Base-by-base conservation (phyloP, 1,284 basidiomycete species). In the Taiwanofungus camphoratus region DNA sequence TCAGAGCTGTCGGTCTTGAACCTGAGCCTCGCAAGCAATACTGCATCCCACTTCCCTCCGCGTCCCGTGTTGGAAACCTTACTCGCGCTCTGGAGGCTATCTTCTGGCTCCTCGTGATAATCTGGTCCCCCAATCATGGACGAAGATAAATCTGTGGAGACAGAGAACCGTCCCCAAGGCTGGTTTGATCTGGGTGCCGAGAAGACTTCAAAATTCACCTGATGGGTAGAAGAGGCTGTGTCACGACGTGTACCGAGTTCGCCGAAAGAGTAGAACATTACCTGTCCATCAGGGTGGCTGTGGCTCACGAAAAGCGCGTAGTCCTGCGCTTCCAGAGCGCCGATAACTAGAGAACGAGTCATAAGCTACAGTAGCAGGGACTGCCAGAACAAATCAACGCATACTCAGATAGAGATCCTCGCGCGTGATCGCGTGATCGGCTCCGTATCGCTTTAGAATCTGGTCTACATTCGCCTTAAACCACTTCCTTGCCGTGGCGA, bases 301-400 rank as follows among this genome's bases (percentile, higher is more conserved):
- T 86, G 82, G 52, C 79, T 82, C 34, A 86, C 80, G 53, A 84
- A 82, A 1, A 83, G 57, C 2, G 74, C 82, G 57, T 85, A 82
- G 48, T 86, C 80, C 0, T 74, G 68, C 2, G 82, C 73, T 40
- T 79, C 74, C 5, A 90, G 66, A 0, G 80, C 76, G 9, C 85
- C 87, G 32, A 85, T 76, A 19, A 89, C 85, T 87, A 41, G 2
- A 31, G 27, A 6, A 30, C 9, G 18, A 5, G 15, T 22, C 30
- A 9, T 15, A 16, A n/a, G 33, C 9, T 36, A 8, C 26, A 13
- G 26, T 8, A 8, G 26, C 7, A 27, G 8, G 26, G 39, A 19
- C 5, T 15, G 9, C 5, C 12, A 13, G 23, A 31, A 34, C n/a
- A 41, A 31, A 21, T 4, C 20, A 21, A 24, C 12, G 64, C 77